Evolutionary conservation across 2,329 filamentous ascomycete genomes (phyloP).

Genomic region (Colletotrichum incanum): DNA sequence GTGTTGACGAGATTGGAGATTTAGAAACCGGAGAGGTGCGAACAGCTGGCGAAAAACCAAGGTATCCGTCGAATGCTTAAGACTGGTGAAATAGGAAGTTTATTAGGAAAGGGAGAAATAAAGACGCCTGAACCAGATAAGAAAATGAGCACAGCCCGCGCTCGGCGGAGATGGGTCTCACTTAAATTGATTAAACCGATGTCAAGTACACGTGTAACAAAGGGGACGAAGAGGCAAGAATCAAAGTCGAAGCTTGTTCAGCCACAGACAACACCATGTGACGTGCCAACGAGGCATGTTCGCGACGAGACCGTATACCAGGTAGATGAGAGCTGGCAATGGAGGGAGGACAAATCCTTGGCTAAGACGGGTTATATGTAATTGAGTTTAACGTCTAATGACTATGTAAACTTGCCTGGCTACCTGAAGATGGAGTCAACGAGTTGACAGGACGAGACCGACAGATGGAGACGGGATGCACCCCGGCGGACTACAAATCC

Average conservation of each 20-base stretch:
- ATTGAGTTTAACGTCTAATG: background rate
- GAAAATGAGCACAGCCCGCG: slow-evolving; percentile 15
- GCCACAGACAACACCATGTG: background rate
- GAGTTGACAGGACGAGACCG: background rate
- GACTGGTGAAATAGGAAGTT: background rate
- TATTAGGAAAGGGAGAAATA: background rate
- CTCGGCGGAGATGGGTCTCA: slow-evolving; percentile 14
- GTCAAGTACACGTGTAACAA: slow-evolving; percentile 4
- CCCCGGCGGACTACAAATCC: background rate
- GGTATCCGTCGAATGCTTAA: background rate
- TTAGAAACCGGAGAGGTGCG: background rate
- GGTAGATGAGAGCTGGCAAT: background rate
- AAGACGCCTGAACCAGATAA: slow-evolving; percentile 16
- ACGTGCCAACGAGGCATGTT: background rate
- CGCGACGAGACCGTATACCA: background rate
- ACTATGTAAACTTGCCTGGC: background rate
- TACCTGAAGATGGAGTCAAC: background rate
- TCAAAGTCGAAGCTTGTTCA: background rate
- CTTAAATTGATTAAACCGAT: background rate
- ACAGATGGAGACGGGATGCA: background rate
- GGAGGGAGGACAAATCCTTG: background rate
- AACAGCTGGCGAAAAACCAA: background rate
- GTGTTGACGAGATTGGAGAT: background rate
- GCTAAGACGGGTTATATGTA: background rate
- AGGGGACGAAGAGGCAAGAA: background rate